Base-by-base conservation (phyloP, 83 land plant genomes). In the Isoetes engelmannii region DNA sequence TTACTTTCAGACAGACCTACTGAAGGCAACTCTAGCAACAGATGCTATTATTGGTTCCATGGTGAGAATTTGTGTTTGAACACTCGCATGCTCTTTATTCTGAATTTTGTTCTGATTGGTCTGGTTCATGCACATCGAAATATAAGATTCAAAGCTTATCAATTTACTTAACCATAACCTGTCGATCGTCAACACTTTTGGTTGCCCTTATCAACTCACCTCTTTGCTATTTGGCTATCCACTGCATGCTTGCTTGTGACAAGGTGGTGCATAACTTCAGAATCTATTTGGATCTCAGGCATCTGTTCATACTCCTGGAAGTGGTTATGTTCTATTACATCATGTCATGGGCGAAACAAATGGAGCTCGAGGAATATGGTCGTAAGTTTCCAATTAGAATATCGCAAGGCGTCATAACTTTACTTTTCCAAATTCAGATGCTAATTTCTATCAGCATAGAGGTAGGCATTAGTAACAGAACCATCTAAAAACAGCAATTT, bases 341-440 rank as follows among this genome's bases (percentile, higher is more conserved):
- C 99, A 95, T 70, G 91, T 91, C 8, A 91, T 95, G 91, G 99
- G 99, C 55, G 91, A 95, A 76, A 91, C 97, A 20, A 84, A 91
- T 80, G 99, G 99, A 60, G 84, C 82, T 13, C 84, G 91, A 65
- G 97, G 97, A 20, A 76, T 91, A 48, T 95, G 99, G 99, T 95
- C 99, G 97, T 95, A 82, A 72, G 98, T 86, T 57, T 41, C 47
- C 3, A 10, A 60, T 15, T 28, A n/a, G 37, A 28, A 28, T 28
- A 28, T 28, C 3, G 2, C 37, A 28, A 28, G 37, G 37, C 37
- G 2, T 28, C 37, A 28, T 28, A 28, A 28, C 0, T 28, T 28
- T 28, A 28, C 37, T 28, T 28, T 28, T 2, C 2, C 37, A 28
- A 28, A 28, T 28, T 28, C 37, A 2, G 0, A 28, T 28, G 37